Base-by-base conservation (phyloP, 139 green algal genomes). In the Dunaliella sp. region DNA sequence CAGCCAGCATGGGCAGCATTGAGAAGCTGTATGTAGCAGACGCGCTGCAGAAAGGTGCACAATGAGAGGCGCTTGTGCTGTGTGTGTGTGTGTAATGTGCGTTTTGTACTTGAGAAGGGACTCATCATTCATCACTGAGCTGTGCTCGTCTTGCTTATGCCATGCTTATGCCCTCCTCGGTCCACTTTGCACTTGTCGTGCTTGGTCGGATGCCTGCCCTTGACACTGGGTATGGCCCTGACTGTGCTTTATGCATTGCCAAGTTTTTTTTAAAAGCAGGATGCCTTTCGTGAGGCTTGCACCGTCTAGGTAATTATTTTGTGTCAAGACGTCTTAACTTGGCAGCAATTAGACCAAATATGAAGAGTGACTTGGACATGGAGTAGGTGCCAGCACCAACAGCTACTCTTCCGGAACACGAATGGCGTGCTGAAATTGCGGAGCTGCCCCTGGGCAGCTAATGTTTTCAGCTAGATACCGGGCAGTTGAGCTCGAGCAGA, bases 11-110 rank as follows among this genome's bases (percentile, higher is more conserved):
- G 32, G 87, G 94, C 72, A 85, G 89, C 12, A 84, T 97, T 30
- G 87, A 95, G 84, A 96, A 96, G 89, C 83, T 97, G 76, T 90
- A 92, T 37, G 83, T 97, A 31, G 88, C 95, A 84, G 89, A 97
- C 81, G 85, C 81, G 1, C 74, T 97, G 86, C 93, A 96, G 78
- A 89, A 93, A 59, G 83, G 78, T 28, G 48, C 48, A 26, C 48
- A 65, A 65, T 65, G 16, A 65, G 16, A 65, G n/a, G n/a, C n/a
- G n/a, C n/a, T n/a, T n/a, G n/a, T n/a, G n/a, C n/a, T n/a, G n/a
- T n/a, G n/a, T n/a, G n/a, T n/a, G n/a, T n/a, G n/a, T n/a, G n/a
- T n/a, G n/a, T n/a, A n/a, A n/a, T n/a, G n/a, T n/a, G n/a, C n/a
- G n/a, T n/a, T n/a, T n/a, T n/a, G n/a, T n/a, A n/a, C n/a, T n/a